These are phyloP conservation scores for Chrysanthemum makinoi DNA, from an alignment of 129 eudicot genomes.

Conservation along the genomic window DNA sequence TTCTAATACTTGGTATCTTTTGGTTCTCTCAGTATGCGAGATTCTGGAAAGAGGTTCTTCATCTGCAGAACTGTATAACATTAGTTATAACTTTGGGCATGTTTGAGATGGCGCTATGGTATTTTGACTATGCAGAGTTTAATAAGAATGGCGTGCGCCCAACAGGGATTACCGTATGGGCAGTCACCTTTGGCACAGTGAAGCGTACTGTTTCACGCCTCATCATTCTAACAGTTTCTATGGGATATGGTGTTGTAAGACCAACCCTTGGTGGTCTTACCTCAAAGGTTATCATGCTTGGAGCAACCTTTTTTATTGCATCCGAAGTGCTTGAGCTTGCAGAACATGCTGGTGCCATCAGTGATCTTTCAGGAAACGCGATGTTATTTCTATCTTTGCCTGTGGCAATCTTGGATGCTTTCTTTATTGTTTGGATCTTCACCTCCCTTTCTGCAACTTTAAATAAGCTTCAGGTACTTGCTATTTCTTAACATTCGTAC, in stretches of 20 bases:
- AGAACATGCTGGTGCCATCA: conserved; percentile 82
- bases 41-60: conserved; percentile 88
- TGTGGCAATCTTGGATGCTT: conserved; percentile 93
- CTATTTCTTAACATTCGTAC: not conserved
- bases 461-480: conserved; percentile 79
- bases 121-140: conserved; percentile 85
- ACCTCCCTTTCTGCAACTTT: conserved; percentile 82
- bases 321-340: conserved; percentile 84
- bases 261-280: conserved; percentile 93
- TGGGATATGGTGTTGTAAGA: conserved; percentile 98
- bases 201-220: conserved; percentile 73
- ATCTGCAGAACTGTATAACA: conserved; percentile 72
- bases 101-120: conserved; percentile 94
- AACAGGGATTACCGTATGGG: conserved; percentile 78
- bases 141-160: conserved; percentile 78
- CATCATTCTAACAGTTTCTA: conserved; percentile 71
- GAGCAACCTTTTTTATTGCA: conserved; percentile 84
- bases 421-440: conserved; percentile 84
- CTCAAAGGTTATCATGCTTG: conserved; percentile 68
- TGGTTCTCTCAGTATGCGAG: conserved; percentile 94
- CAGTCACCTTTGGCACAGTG: conserved; percentile 77
- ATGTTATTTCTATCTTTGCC: conserved; percentile 81
- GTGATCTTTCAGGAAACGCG: conserved; percentile 91
- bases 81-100: conserved; percentile 76
- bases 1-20: conserved; percentile 67